Percentiles rank a stretch among this genome's conserved stretches.
Conservation (phyloP, 345 rosid species). For the Corchorus olitorius region DNA sequence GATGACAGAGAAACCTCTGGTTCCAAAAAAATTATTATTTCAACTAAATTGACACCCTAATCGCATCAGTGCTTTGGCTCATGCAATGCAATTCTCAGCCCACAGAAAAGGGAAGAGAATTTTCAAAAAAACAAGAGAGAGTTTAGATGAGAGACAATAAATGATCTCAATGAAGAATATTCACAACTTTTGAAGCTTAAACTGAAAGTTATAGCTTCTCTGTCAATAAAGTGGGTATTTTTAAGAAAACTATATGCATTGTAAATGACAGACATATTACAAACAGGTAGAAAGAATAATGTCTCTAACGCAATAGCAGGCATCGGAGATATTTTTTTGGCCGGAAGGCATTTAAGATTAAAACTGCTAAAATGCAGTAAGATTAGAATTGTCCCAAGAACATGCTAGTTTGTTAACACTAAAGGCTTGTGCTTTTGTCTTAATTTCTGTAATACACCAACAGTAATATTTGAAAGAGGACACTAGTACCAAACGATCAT, state of each 20-base stretch:
- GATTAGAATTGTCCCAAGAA: neutral
- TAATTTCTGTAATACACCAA: neutral
- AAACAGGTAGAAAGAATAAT: neutral
- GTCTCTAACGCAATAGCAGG: neutral
- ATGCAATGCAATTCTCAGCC: neutral
- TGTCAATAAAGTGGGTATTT: neutral
- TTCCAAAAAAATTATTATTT: neutral
- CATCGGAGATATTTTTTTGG: neutral
- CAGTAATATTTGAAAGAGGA: neutral
- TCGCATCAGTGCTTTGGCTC: neutral
- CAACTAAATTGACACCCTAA: neutral
- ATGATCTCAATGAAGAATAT: constrained; percentile 1
- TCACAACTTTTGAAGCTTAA: neutral
- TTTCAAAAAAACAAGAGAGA: neutral
- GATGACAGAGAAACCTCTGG: neutral
- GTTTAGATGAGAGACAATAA: neutral
- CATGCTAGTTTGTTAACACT: neutral
- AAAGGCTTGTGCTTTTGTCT: neutral
- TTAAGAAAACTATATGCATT: neutral
- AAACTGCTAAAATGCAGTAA: neutral
- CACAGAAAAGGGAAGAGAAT: neutral
- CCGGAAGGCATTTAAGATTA: neutral
- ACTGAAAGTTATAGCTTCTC: neutral
- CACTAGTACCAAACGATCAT: neutral
- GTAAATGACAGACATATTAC: neutral